Percentiles rank a stretch among this genome's conserved stretches.
These are phyloP conservation scores for Solanum chaucha DNA, from an alignment of 257 asterid species.

Conservation along the genomic window DNA sequence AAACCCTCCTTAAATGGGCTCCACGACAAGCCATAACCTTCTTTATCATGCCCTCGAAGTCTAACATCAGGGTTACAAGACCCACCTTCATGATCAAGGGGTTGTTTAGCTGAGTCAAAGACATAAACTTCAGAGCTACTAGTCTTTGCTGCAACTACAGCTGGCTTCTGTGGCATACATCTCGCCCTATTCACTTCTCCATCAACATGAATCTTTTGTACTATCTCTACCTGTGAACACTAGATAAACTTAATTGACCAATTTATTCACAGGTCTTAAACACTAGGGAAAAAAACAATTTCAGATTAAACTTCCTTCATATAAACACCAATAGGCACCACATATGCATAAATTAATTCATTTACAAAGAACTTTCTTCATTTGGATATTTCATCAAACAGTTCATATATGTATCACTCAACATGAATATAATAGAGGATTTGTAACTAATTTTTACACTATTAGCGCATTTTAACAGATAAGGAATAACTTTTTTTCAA, in stretches of 20 bases:
- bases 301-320: neutral
- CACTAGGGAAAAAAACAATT: neutral
- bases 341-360: neutral
- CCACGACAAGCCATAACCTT: slow-evolving; percentile 96
- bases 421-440: neutral
- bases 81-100: slow-evolving; percentile 16
- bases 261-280: neutral
- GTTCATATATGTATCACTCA: neutral
- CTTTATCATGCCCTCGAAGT: slow-evolving; percentile 75
- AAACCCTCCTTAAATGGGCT: slow-evolving; percentile 68
- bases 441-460: neutral
- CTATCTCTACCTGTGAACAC: slow-evolving; percentile 57
- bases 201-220: slow-evolving; percentile 67
- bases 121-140: slow-evolving; percentile 61
- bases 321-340: neutral
- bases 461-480: neutral
- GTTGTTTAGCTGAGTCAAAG: slow-evolving; percentile 54
- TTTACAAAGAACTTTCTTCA: neutral
- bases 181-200: slow-evolving; percentile 95
- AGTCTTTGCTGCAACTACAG: slow-evolving; percentile 83
- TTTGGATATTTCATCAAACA: neutral
- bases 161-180: slow-evolving; percentile 63
- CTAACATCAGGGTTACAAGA: slow-evolving; percentile 70
- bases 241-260: neutral
- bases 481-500: neutral